Conservation (phyloP, 2,329 filamentous ascomycete species). For the Colletotrichum lentis region DNA sequence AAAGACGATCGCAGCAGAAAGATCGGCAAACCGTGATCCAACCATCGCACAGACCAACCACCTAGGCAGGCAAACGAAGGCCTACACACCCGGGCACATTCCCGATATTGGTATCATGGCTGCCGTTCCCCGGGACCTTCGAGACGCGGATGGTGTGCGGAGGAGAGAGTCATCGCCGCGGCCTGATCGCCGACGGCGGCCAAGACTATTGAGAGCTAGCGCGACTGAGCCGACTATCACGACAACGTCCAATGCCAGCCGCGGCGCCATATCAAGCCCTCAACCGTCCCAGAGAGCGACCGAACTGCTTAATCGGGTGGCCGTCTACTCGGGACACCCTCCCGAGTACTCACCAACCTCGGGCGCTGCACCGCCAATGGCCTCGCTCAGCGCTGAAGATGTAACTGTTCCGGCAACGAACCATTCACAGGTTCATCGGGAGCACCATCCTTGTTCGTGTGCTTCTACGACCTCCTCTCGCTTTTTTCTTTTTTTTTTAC, state of each 20-base stretch:
- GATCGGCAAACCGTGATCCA: not conserved
- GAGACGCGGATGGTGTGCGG: conserved; percentile 20
- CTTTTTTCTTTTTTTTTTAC: not conserved
- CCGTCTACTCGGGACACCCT: conserved; percentile 51
- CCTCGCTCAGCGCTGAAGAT: conserved; percentile 49
- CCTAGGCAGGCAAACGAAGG: not conserved
- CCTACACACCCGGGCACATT: not conserved
- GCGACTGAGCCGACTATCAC: conserved; percentile 67
- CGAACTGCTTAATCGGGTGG: conserved; percentile 64
- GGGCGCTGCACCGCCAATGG: conserved; percentile 48
- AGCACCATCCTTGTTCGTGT: conserved; percentile 31
- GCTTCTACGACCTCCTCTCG: not conserved
- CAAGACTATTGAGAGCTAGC: conserved; percentile 62
- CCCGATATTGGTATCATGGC: conserved; percentile 19
- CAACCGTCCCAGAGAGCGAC: conserved; percentile 61
- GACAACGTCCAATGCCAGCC: conserved; percentile 59
- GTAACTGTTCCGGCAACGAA: conserved; percentile 43
- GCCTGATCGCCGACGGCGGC: conserved; percentile 54
- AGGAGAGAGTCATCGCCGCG: conserved; percentile 54
- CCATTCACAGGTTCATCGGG: conserved; percentile 29
- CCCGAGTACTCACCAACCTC: conserved; percentile 34
- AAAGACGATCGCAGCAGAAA: not conserved
- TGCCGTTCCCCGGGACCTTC: conserved; percentile 28
- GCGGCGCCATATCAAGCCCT: conserved; percentile 59
- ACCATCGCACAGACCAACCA: not conserved